Percentiles rank a stretch among this genome's conserved stretches.
Conservation (phyloP, 495 filamentous ascomycete genomes). For the Aspergillus coremiiformis region DNA sequence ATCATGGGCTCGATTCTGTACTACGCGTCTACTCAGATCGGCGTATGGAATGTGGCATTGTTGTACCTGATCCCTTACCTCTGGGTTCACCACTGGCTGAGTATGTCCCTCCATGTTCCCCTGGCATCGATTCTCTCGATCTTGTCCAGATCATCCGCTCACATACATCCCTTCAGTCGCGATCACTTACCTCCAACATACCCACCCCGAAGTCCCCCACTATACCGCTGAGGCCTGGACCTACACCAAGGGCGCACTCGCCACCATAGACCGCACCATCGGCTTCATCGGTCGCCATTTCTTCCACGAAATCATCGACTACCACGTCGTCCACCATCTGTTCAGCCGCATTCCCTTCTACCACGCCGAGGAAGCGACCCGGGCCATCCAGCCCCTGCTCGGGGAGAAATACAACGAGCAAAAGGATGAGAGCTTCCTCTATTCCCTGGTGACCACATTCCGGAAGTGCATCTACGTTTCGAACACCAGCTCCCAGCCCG, state of each 20-base stretch:
- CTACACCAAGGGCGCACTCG: constrained; percentile 76
- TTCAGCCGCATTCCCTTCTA: constrained; percentile 84
- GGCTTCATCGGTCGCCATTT: constrained; percentile 81
- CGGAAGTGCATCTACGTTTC: constrained; percentile 22
- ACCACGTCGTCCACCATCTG: constrained; percentile 86
- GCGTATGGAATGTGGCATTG: constrained; percentile 43
- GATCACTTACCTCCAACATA: constrained; percentile 89
- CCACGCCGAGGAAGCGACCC: constrained; percentile 79
- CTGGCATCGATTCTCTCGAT: no score
- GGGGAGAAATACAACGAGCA: constrained; percentile 72
- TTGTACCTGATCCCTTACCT: constrained; percentile 50
- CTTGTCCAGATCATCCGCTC: no score
- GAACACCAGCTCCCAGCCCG: neutral
- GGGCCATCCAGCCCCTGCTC: constrained; percentile 78
- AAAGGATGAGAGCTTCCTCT: constrained; percentile 26
- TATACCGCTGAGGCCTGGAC: constrained; percentile 72
- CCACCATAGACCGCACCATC: constrained; percentile 83
- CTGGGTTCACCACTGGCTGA: constrained; percentile 57
- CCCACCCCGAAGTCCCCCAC: constrained; percentile 78
- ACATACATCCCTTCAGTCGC: no score
- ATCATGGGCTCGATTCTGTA: constrained; percentile 39
- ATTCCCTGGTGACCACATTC: constrained; percentile 18
- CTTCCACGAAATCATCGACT: constrained; percentile 88
- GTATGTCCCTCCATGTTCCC: constrained; percentile 20
- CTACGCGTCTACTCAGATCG: constrained; percentile 38